These are phyloP conservation scores for Umbelopsis sp. DNA, from an alignment of 192 early-diverging fungal genomes.

Conservation along the genomic window DNA sequence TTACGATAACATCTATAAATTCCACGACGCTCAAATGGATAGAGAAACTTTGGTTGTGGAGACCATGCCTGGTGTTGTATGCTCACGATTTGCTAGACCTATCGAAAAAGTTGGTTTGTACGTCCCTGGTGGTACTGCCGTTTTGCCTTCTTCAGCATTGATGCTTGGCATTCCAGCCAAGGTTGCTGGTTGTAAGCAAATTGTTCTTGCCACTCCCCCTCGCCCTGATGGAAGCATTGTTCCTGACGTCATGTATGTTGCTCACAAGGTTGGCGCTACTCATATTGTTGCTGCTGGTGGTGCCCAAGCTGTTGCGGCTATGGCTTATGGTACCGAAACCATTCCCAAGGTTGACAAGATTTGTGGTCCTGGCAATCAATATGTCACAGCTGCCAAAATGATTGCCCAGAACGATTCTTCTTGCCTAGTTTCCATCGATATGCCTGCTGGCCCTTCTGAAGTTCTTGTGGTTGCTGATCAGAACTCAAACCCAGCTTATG, in stretches of 20 bases:
- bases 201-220: slow-evolving; percentile 96
- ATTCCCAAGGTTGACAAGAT: slow-evolving; percentile 99
- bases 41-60: slow-evolving; percentile 76
- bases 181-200: slow-evolving; percentile 94
- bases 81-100: slow-evolving; percentile 89
- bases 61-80: slow-evolving; percentile 98
- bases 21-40: slow-evolving; percentile 92
- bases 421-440: slow-evolving; percentile 95
- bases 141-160: slow-evolving; percentile 91
- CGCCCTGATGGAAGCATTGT: slow-evolving; percentile 86
- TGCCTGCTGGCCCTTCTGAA: slow-evolving; percentile 99
- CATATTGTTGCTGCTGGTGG: slow-evolving; percentile 93
- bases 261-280: slow-evolving; percentile 94
- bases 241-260: slow-evolving; percentile 98
- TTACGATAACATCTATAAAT: slow-evolving; percentile 88
- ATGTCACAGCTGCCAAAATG: slow-evolving; percentile 99
- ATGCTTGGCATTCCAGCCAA: slow-evolving; percentile 98
- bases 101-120: slow-evolving; percentile 98
- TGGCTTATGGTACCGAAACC: slow-evolving; percentile 97
- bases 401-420: slow-evolving; percentile 90
- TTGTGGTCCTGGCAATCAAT: slow-evolving; percentile 99
- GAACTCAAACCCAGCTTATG: slow-evolving; percentile 82
- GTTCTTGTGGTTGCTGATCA: slow-evolving; percentile 95
- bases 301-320: slow-evolving; percentile 96
- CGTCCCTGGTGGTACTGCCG: slow-evolving; percentile 97